These are phyloP conservation scores for Starmerella apis DNA, from an alignment of 805 yeast species.

Conservation along the genomic window DNA sequence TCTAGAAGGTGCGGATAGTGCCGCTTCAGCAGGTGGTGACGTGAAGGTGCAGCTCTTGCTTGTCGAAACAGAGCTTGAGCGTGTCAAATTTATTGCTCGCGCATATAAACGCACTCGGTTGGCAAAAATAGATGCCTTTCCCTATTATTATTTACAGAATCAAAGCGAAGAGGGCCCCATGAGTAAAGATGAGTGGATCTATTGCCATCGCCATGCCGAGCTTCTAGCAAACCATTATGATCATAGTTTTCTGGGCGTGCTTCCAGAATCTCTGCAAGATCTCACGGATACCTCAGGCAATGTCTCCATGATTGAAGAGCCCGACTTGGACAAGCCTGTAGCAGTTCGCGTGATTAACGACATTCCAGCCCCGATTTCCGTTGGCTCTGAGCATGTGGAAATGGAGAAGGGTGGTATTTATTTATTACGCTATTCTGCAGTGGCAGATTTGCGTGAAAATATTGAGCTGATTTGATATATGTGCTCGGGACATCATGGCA, in stretches of 20 bases:
- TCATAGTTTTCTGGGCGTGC: slow-evolving; percentile 49
- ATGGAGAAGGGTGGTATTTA: slow-evolving; percentile 57
- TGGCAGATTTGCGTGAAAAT: slow-evolving; percentile 25
- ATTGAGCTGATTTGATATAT: slow-evolving; percentile 22
- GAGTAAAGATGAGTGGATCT: slow-evolving; percentile 22
- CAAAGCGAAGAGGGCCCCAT: slow-evolving; percentile 26
- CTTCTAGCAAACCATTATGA: slow-evolving; percentile 57
- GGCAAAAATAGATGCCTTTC: slow-evolving; percentile 55
- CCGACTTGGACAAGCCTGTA: slow-evolving; percentile 68
- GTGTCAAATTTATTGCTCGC: slow-evolving; percentile 72
- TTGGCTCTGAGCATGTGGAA: slow-evolving; percentile 43
- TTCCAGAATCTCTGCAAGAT: slow-evolving; percentile 61
- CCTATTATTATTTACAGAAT: slow-evolving; percentile 38
- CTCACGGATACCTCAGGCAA: slow-evolving; percentile 62
- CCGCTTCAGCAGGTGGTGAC: slow-evolving; percentile 31
- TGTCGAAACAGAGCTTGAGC: slow-evolving; percentile 82
- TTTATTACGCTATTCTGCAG: slow-evolving; percentile 56
- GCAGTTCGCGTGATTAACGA: slow-evolving; percentile 49
- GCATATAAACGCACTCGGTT: slow-evolving; percentile 71
- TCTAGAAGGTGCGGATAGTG: slow-evolving; percentile 34
- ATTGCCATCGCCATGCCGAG: slow-evolving; percentile 43
- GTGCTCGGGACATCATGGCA: no score
- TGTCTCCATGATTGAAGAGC: slow-evolving; percentile 59
- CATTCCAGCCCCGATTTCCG: slow-evolving; percentile 33
- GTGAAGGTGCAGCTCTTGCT: slow-evolving; percentile 71